Conservation (phyloP, 192 early-diverging fungal genomes). For the Lobosporangium transversale region DNA sequence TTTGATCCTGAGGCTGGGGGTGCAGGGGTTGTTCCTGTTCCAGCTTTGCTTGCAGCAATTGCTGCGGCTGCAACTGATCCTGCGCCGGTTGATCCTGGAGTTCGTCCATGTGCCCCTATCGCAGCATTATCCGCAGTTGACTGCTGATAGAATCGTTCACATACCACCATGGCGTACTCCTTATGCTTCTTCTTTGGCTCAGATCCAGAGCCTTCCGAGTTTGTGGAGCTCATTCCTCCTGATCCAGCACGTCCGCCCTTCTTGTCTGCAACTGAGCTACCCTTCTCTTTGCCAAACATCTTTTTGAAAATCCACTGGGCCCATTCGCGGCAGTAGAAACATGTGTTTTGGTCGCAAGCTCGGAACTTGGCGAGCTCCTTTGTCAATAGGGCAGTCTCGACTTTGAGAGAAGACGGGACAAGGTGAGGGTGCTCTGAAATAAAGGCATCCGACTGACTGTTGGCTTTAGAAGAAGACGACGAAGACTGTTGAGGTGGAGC, state of each 20-base stretch:
- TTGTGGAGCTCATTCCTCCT: too few species aligned
- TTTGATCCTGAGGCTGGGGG: conserved; percentile 7
- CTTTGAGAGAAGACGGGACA: conserved; percentile 63
- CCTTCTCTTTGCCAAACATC: conserved; percentile 57
- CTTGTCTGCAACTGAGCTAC: conserved; percentile 14
- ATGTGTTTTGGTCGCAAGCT: conserved; percentile 74
- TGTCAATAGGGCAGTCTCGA: conserved; percentile 68
- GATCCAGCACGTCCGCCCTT: conserved; percentile 35
- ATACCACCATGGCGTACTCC: conserved; percentile 50
- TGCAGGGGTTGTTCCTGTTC: conserved; percentile 26
- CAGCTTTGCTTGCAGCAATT: conserved; percentile 45
- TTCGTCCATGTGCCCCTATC: conserved; percentile 13
- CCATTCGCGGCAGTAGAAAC: conserved; percentile 86
- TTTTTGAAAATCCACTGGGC: conserved; percentile 80
- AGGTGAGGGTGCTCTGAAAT: conserved; percentile 43
- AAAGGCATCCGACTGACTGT: conserved; percentile 23
- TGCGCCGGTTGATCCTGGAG: conserved; percentile 22
- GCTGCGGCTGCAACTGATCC: conserved; percentile 45
- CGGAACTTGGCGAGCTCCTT: conserved; percentile 79
- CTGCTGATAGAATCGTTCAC: conserved; percentile 46
- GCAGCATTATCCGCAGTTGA: conserved; percentile 35
- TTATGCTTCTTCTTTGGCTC: conserved; percentile 47
- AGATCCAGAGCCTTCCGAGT: conserved; percentile 6
- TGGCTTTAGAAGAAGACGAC: too few species aligned
- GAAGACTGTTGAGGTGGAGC: conserved; percentile 10